Base-by-base conservation (phyloP, 1,284 basidiomycete genomes). In the Hortiboletus rubellus region DNA sequence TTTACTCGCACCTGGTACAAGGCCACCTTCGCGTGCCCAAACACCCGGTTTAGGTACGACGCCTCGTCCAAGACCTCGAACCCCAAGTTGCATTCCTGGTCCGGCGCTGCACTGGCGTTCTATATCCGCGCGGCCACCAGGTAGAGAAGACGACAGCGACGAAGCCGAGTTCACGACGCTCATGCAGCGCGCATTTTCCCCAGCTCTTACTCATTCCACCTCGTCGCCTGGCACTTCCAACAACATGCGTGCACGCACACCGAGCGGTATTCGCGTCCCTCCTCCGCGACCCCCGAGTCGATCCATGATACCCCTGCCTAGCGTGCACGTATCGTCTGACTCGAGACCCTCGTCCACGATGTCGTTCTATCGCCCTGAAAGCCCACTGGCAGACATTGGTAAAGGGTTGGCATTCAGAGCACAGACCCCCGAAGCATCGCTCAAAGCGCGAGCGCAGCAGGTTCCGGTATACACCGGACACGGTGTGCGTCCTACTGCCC, bases 271-370 rank as follows among this genome's bases (percentile, higher is more conserved):
- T 45, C 75, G 70, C 42, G 60, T 72, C 10, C 84, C 83, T 62
- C 81, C 82, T 46, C 82, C 85, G n/a, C 81, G 91, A 38, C 87
- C 90, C 36, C 89, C 89, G 1, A 91, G 89, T 68, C 81, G 87
- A 56, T 92, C 90, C 6, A 87, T 84, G 82, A 92, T 92, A 58
- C 90, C 91, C 18, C 79, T 91, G 22, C 89, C 90, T 6, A 85
- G 79, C 60, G 76, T 92, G 3, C 85, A 89, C 50, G 72, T 91
- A 45, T 84, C 84, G 3, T 81, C 85, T 3, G 84, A 83, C 10
- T 91, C 89, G 30, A 79, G 89, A 45, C 87, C 90, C 0, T 78
- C 79, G 2, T 84, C 88, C 2, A 80, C 87, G 6, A 82, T 89
- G 82, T 92, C 90, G 6, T 79, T 81, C 56, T 85, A 86, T 65